These are phyloP conservation scores for Pseudozyma tsukubaensis DNA, from an alignment of 1,284 basidiomycete species.

Conservation along the genomic window DNA sequence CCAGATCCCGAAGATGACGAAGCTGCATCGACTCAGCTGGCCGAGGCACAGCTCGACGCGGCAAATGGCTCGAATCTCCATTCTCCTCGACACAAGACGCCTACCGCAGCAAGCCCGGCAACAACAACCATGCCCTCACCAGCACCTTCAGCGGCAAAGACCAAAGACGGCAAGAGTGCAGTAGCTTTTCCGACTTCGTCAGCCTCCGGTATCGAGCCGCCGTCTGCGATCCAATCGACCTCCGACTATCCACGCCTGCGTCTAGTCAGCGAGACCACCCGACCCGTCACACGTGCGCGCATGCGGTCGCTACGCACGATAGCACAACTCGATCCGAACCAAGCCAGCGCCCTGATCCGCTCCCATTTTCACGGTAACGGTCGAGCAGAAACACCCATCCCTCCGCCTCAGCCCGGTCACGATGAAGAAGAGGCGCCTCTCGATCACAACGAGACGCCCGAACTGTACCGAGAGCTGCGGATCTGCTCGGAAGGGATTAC, in stretches of 20 bases:
- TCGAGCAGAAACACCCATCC: constrained; percentile 29
- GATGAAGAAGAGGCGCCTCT: constrained; percentile 18
- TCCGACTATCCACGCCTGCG: constrained; percentile 48
- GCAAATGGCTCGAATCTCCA: constrained; percentile 7
- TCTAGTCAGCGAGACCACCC: constrained; percentile 44
- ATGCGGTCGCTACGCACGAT: constrained; percentile 47
- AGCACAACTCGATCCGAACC: constrained; percentile 41
- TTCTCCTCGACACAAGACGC: constrained; percentile 5
- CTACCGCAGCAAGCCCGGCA: neutral
- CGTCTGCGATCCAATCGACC: constrained; percentile 44
- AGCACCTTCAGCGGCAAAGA: constrained; percentile 6
- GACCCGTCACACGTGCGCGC: constrained; percentile 30
- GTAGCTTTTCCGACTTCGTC: constrained; percentile 34
- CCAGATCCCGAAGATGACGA: constrained; percentile 44
- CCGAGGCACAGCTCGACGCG: constrained; percentile 1
- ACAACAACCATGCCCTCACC: constrained; percentile 10
- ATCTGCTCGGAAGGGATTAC: constrained; percentile 50
- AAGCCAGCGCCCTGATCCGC: constrained; percentile 40
- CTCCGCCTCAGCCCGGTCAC: constrained; percentile 9
- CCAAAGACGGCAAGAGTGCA: constrained; percentile 5
- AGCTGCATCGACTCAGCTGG: constrained; percentile 15
- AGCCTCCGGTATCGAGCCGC: constrained; percentile 10
- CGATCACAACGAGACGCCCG: constrained; percentile 24
- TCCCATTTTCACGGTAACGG: constrained; percentile 34
- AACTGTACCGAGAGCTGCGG: constrained; percentile 44